phyloP scores from a whole-genome alignment of 768 basidiomycete genomes.

The Tricholoma terreum region DNA sequence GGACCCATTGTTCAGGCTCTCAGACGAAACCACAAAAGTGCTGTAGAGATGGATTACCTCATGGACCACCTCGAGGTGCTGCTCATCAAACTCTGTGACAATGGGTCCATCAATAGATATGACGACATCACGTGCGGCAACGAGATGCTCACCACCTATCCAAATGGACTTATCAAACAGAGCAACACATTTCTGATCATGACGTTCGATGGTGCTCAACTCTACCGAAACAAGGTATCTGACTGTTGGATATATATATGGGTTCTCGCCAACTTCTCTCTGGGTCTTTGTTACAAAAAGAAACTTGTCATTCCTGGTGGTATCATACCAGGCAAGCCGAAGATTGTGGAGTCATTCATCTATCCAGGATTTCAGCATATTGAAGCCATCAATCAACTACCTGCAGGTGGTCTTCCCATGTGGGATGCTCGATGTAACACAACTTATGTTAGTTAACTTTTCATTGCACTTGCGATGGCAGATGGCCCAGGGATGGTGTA shows the following conservation, averaged over 20 bases:
- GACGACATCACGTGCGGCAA: conserved; percentile 10
- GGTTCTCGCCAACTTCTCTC: conserved; percentile 24
- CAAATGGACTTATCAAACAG: neutral
- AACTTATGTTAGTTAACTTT: conserved; percentile 8
- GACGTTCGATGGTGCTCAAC: conserved; percentile 31
- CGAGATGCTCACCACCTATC: conserved; percentile 3
- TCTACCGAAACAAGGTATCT: conserved; percentile 25
- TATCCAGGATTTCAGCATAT: conserved; percentile 25
- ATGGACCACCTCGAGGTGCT: neutral
- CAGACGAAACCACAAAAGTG: conserved; percentile 9
- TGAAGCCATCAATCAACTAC: conserved; percentile 16
- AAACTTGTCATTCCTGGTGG: conserved; percentile 24
- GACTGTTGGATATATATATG: conserved; percentile 25
- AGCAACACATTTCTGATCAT: conserved; percentile 27
- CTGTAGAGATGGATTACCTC: conserved; percentile 8
- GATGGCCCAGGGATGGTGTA: conserved; percentile 22
- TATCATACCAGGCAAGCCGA: conserved; percentile 30
- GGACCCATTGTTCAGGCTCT: conserved; percentile 22
- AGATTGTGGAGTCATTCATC: conserved; percentile 26
- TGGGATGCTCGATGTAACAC: conserved; percentile 10
- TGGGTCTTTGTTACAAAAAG: conserved; percentile 26
- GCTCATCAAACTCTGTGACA: neutral
- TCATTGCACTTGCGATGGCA: conserved; percentile 18
- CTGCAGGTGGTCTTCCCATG: conserved; percentile 5
- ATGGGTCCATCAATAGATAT: conserved; percentile 3